These are phyloP conservation scores for Spiromastix sp. DNA, from an alignment of 2,329 filamentous ascomycete species.

Conservation along the genomic window DNA sequence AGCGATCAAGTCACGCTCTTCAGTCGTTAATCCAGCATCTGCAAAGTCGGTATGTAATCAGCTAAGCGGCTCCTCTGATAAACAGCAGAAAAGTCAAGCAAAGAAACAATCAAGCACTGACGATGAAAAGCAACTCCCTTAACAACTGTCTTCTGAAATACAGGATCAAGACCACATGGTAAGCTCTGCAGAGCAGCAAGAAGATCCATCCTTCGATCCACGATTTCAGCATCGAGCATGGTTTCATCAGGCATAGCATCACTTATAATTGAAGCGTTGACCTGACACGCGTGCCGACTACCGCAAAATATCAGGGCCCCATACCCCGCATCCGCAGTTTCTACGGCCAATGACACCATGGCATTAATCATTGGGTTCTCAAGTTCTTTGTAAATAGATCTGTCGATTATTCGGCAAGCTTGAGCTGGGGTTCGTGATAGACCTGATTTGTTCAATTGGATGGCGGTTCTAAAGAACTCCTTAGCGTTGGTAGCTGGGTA, in stretches of 20 bases:
- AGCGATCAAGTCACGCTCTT: conserved; percentile 64
- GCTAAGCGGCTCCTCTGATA: neutral
- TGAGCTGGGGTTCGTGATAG: conserved; percentile 24
- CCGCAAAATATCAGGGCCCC: conserved; percentile 65
- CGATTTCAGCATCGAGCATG: conserved; percentile 37
- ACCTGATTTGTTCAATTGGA: conserved; percentile 34
- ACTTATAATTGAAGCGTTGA: conserved; percentile 57
- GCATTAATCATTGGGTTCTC: conserved; percentile 57
- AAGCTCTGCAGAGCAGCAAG: conserved; percentile 57
- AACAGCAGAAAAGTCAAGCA: neutral
- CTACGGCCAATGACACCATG: conserved; percentile 58
- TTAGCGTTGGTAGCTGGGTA: conserved; percentile 53
- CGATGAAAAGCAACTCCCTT: conserved; percentile 66
- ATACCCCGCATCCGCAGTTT: conserved; percentile 58
- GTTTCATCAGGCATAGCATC: conserved; percentile 49
- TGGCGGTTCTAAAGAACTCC: conserved; percentile 48
- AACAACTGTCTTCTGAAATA: conserved; percentile 53
- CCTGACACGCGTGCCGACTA: conserved; percentile 57
- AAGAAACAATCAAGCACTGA: conserved; percentile 28
- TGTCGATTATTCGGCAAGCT: conserved; percentile 38
- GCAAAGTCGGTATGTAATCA: conserved; percentile 18
- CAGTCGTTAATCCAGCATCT: conserved; percentile 51
- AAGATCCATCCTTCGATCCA: conserved; percentile 53
- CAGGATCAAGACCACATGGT: conserved; percentile 54
- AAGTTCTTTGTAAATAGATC: conserved; percentile 52